A percentile compares a stretch with the other conserved stretches of the same genome.
Conservation (phyloP, 768 basidiomycete species). For the Russula griseocarnosa region DNA sequence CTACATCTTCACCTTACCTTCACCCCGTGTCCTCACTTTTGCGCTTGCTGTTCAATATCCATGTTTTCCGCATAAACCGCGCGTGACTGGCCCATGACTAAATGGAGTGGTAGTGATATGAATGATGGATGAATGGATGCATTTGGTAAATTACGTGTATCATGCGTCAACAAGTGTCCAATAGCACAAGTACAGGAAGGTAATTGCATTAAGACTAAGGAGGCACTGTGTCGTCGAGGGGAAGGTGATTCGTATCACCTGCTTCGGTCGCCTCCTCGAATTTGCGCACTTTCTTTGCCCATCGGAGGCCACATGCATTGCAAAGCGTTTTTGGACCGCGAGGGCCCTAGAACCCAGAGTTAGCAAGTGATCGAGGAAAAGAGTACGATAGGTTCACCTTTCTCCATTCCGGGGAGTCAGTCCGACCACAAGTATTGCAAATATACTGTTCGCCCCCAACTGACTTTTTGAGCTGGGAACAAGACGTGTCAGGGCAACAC, state of each 20-base stretch:
- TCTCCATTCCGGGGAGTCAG: constrained; percentile 97
- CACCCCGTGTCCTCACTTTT: constrained; percentile 26
- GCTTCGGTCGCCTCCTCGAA: constrained; percentile 37
- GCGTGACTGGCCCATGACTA: constrained; percentile 8
- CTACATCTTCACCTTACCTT: constrained; percentile 26
- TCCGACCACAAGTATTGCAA: constrained; percentile 89
- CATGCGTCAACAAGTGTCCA: constrained; percentile 4
- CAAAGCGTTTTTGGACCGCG: constrained; percentile 95
- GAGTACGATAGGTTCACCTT: constrained; percentile 46
- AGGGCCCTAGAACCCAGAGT: constrained; percentile 58
- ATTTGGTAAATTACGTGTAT: background rate
- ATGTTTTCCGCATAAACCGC: constrained; percentile 15
- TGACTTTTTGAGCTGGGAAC: constrained; percentile 36
- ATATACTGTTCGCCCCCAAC: constrained; percentile 66
- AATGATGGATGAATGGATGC: background rate
- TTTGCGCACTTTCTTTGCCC: constrained; percentile 73
- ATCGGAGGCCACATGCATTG: constrained; percentile 92
- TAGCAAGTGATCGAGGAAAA: background rate
- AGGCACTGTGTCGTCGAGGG: constrained; percentile 25
- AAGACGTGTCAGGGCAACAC: constrained; percentile 9
- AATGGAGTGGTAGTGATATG: background rate
- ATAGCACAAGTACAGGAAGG: background rate
- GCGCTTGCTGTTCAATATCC: constrained; percentile 27
- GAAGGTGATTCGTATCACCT: constrained; percentile 29
- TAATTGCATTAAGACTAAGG: constrained; percentile 14